Conservation (phyloP, 768 basidiomycete species). For the Sporobolomyces phaffii region DNA sequence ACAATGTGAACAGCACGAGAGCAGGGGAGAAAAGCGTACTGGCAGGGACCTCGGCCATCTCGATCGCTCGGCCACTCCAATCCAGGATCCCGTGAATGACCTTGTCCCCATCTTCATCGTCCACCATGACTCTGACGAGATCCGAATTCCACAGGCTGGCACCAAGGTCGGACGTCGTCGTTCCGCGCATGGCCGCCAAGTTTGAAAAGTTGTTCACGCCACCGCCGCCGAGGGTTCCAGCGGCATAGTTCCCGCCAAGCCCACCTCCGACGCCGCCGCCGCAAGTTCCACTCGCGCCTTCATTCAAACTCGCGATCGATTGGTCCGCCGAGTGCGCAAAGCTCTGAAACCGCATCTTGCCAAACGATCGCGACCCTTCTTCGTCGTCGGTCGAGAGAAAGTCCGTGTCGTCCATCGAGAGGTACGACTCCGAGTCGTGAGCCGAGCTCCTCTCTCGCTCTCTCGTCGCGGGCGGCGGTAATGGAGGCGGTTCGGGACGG, state of each 20-base stretch:
- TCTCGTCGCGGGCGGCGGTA: neutral
- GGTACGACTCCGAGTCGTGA: constrained; percentile 14
- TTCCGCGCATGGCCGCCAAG: neutral
- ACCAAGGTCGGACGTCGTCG: neutral
- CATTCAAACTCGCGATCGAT: neutral
- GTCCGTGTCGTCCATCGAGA: constrained; percentile 6
- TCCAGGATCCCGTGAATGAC: constrained; percentile 64
- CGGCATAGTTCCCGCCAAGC: neutral
- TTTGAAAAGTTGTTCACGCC: neutral
- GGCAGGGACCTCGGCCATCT: constrained; percentile 49
- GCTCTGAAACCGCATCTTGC: constrained; percentile 4
- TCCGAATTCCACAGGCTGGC: constrained; percentile 24
- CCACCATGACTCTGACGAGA: constrained; percentile 27
- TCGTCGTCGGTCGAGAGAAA: constrained; percentile 24
- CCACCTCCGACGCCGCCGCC: neutral
- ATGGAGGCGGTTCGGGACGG: neutral
- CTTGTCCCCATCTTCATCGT: constrained; percentile 57
- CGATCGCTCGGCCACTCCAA: constrained; percentile 65
- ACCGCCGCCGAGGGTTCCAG: neutral
- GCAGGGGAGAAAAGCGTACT: neutral
- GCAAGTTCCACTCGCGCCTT: neutral
- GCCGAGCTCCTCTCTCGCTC: constrained; percentile 1
- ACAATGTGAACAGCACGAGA: neutral
- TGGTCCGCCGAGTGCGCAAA: neutral
- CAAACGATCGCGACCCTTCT: neutral